Conservation (phyloP, 192 early-diverging fungal genomes). For the Podila minutissima region DNA sequence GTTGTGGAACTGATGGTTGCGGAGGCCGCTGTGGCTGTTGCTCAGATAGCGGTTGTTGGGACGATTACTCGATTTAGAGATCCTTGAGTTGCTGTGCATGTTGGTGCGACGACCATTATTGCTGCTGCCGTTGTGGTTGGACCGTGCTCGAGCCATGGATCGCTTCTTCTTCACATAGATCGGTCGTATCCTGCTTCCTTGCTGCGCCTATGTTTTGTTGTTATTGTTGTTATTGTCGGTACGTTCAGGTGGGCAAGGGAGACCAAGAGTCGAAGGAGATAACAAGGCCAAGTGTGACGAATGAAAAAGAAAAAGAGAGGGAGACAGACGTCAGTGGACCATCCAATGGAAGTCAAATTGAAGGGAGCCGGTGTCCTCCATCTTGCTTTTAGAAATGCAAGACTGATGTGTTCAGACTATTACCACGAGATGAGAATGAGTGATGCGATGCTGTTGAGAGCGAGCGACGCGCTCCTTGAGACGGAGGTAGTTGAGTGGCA, state of each 20-base stretch:
- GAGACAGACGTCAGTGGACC: background rate
- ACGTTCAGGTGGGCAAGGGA: background rate
- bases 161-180: conserved; percentile 5
- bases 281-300: too few relatives aligned
- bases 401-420: background rate
- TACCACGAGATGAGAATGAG: conserved; percentile 5
- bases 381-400: too few relatives aligned
- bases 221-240: background rate
- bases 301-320: background rate
- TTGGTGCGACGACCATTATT: background rate
- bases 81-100: background rate
- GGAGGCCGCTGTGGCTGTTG: too few relatives aligned
- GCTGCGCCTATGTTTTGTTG: background rate
- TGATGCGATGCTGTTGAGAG: background rate
- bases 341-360: background rate
- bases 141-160: background rate
- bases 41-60: background rate
- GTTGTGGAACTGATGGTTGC: background rate
- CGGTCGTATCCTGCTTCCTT: background rate
- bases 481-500: conserved; percentile 7
- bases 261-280: too few relatives aligned
- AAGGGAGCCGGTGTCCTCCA: background rate
- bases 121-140: background rate
- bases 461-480: conserved; percentile 35
- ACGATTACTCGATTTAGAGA: background rate